Evolutionary conservation across 352 stramenopile genomes (phyloP).

Genomic region (Phytophthora hybrid): DNA sequence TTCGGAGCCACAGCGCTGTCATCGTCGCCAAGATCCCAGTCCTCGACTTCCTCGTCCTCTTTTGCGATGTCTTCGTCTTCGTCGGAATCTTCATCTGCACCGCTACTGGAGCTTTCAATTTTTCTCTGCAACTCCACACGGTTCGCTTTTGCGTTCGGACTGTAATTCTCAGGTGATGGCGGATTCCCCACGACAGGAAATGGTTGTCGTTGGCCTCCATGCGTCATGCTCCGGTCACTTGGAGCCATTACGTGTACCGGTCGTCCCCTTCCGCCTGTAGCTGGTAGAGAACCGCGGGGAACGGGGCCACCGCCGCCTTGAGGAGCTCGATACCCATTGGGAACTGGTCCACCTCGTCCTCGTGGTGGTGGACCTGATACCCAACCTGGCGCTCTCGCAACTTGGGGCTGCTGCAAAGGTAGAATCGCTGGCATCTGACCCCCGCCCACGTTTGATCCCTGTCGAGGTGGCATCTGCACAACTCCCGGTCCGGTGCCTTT

Average conservation of each 20-base stretch:
- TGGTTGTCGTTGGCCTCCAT: conserved; percentile 20
- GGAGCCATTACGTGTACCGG: conserved; percentile 32
- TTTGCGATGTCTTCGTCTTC: conserved; percentile 51
- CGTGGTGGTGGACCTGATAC: conserved; percentile 24
- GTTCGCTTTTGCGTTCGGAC: neutral
- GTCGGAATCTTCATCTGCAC: conserved; percentile 39
- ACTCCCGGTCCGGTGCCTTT: conserved; percentile 19
- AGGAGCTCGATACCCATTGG: conserved; percentile 22
- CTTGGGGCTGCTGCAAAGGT: conserved; percentile 37
- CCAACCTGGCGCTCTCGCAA: conserved; percentile 38
- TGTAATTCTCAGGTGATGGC: conserved; percentile 6
- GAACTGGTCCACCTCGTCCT: conserved; percentile 34
- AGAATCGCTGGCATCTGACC: conserved; percentile 17
- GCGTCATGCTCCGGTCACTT: conserved; percentile 14
- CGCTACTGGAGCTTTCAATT: conserved; percentile 21
- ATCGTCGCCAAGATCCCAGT: conserved; percentile 48
- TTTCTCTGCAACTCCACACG: conserved; percentile 1
- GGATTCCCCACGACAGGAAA: conserved; percentile 15
- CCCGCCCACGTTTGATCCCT: conserved; percentile 4
- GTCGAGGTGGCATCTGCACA: conserved; percentile 14
- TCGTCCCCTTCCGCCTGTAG: conserved; percentile 23
- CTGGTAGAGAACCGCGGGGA: conserved; percentile 25
- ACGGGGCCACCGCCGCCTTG: conserved; percentile 14
- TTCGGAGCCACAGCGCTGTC: neutral
- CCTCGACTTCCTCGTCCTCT: conserved; percentile 52